Evolutionary conservation across 2,329 filamentous ascomycete species (phyloP).

Genomic region (Phaeosphaeriaceae sp.): DNA sequence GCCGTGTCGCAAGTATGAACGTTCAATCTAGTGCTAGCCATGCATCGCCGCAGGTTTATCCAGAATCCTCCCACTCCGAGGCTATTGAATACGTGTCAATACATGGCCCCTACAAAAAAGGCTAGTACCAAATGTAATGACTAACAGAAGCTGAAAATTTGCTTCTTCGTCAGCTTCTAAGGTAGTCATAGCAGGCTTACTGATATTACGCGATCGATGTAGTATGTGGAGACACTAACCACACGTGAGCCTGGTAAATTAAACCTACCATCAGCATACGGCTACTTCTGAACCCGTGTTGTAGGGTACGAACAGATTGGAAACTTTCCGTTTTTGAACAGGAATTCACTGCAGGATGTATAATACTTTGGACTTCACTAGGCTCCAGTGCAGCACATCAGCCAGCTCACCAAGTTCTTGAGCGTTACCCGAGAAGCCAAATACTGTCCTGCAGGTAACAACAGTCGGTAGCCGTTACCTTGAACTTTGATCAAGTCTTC

Average conservation of each 20-base stretch:
- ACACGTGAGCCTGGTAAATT: neutral
- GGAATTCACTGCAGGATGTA: too few relatives aligned
- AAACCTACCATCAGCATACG: neutral
- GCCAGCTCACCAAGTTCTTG: too few relatives aligned
- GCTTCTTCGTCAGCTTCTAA: neutral
- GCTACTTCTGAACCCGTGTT: neutral
- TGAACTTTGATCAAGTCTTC: too few relatives aligned
- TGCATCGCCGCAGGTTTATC: neutral
- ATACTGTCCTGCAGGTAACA: too few relatives aligned
- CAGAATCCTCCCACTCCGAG: neutral
- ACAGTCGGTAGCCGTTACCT: too few relatives aligned
- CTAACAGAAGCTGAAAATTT: neutral
- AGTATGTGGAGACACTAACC: neutral
- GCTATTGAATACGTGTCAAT: neutral
- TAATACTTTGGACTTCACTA: too few relatives aligned
- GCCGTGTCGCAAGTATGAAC: neutral
- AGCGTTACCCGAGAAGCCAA: too few relatives aligned
- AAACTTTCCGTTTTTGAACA: neutral
- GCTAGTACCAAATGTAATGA: neutral
- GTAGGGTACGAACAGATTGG: neutral
- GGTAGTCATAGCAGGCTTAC: neutral
- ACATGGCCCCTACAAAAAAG: neutral
- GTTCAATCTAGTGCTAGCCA: neutral
- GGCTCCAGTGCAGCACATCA: too few relatives aligned
- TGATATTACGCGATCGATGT: neutral